Conservation (phyloP, 2,329 filamentous ascomycete species). For the Cytospora paraplurivora region DNA sequence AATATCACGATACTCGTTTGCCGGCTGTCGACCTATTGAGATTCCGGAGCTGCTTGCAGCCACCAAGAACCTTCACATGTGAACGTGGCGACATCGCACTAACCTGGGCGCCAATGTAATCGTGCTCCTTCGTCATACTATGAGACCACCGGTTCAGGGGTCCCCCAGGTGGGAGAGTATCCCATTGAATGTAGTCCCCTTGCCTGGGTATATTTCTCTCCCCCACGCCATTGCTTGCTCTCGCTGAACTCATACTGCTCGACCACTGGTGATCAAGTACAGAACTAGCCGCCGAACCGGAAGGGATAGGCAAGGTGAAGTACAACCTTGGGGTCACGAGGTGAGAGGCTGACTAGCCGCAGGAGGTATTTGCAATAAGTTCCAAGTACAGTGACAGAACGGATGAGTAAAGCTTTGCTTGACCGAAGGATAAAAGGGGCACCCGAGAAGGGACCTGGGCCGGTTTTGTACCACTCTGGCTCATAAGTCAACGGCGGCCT, state of each 20-base stretch:
- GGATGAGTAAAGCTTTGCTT: background rate
- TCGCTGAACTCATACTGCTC: background rate
- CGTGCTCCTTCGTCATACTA: conserved; percentile 79
- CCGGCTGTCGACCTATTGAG: too few relatives aligned
- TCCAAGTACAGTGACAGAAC: too few relatives aligned
- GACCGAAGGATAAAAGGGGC: background rate
- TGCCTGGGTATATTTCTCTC: conserved; percentile 44
- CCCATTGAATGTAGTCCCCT: conserved; percentile 58
- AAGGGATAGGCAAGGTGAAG: background rate
- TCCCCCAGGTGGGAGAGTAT: conserved; percentile 53
- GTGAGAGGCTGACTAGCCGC: background rate
- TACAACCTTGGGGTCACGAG: background rate
- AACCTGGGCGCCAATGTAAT: conserved; percentile 89
- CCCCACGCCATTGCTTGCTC: background rate
- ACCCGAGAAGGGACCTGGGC: background rate
- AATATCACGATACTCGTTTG: too few relatives aligned
- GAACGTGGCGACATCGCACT: background rate
- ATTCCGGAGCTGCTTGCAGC: too few relatives aligned
- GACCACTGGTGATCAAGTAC: background rate
- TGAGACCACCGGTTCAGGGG: conserved; percentile 83
- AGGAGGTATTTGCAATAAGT: background rate
- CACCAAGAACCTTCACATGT: too few relatives aligned
- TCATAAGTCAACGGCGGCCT: background rate
- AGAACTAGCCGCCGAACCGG: background rate
- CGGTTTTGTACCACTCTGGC: background rate